Evolutionary conservation across 1,139 yeast species (phyloP).

Genomic region (Blastobotrys apis): DNA sequence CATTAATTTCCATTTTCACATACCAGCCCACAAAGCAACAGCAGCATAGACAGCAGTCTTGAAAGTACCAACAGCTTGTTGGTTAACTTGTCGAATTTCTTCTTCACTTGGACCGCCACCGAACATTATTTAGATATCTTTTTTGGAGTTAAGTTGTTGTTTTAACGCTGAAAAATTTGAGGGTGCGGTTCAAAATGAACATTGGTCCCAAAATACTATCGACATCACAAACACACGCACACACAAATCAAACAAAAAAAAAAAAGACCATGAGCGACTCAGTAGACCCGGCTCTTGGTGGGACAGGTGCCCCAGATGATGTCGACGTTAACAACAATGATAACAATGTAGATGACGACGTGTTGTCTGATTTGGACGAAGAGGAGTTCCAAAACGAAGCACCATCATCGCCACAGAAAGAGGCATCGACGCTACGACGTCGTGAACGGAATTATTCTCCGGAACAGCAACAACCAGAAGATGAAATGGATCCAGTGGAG

Average conservation of each 20-base stretch:
- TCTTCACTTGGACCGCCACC: constrained; percentile 78
- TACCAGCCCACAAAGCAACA: constrained; percentile 65
- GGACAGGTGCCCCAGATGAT: constrained; percentile 19
- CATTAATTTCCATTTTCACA: constrained; percentile 20
- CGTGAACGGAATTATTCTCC: constrained; percentile 18
- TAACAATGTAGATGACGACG: constrained; percentile 32
- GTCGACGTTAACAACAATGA: constrained; percentile 27
- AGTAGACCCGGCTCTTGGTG: background rate
- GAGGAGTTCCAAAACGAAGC: constrained; percentile 34
- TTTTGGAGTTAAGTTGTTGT: background rate
- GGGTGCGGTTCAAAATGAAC: too few species aligned
- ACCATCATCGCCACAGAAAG: constrained; percentile 36
- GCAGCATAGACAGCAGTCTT: constrained; percentile 67
- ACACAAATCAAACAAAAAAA: background rate
- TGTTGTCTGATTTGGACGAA: constrained; percentile 39
- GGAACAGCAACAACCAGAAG: constrained; percentile 25
- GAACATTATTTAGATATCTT: constrained; percentile 48
- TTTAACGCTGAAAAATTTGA: too few species aligned
- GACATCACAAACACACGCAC: too few species aligned
- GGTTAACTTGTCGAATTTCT: constrained; percentile 69
- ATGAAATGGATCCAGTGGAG: constrained; percentile 38
- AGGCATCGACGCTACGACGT: constrained; percentile 19
- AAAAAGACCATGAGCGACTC: background rate
- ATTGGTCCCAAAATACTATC: too few species aligned
- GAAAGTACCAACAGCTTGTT: constrained; percentile 62